phyloP scores from a whole-genome alignment of 805 yeast species.

The Sugiyamaella americana region DNA sequence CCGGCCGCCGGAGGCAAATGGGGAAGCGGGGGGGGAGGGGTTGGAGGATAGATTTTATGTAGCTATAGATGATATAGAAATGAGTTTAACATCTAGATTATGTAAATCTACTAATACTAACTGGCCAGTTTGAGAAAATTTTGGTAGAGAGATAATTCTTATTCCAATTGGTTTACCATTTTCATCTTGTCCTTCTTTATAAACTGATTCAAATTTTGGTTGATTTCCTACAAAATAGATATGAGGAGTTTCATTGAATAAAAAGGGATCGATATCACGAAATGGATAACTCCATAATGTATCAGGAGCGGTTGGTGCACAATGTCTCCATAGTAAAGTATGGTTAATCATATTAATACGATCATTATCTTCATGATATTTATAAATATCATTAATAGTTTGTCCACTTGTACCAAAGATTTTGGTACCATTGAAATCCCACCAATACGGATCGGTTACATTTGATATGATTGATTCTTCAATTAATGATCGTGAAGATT shows the following conservation, averaged over 20 bases:
- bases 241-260: constrained; percentile 71
- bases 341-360: constrained; percentile 55
- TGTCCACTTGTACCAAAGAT: constrained; percentile 80
- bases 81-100: constrained; percentile 49
- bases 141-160: constrained; percentile 62
- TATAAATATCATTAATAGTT: constrained; percentile 68
- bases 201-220: constrained; percentile 43
- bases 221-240: constrained; percentile 86
- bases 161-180: constrained; percentile 34
- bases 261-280: constrained; percentile 70
- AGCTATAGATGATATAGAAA: too few species aligned
- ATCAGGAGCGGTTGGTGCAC: constrained; percentile 94
- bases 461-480: constrained; percentile 37
- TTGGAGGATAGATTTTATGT: too few species aligned
- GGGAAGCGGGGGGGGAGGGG: too few species aligned
- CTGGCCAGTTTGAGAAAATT: constrained; percentile 59
- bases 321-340: constrained; percentile 75
- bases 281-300: constrained; percentile 88
- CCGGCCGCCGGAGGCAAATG: too few species aligned
- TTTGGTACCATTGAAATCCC: constrained; percentile 50
- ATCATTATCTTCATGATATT: constrained; percentile 47
- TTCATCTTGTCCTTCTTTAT: constrained; percentile 31
- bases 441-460: constrained; percentile 71
- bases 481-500: constrained; percentile 39
- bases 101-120: constrained; percentile 55